These are phyloP conservation scores for Phytophthora parvispora DNA, from an alignment of 352 stramenopile genomes.

Conservation along the genomic window DNA sequence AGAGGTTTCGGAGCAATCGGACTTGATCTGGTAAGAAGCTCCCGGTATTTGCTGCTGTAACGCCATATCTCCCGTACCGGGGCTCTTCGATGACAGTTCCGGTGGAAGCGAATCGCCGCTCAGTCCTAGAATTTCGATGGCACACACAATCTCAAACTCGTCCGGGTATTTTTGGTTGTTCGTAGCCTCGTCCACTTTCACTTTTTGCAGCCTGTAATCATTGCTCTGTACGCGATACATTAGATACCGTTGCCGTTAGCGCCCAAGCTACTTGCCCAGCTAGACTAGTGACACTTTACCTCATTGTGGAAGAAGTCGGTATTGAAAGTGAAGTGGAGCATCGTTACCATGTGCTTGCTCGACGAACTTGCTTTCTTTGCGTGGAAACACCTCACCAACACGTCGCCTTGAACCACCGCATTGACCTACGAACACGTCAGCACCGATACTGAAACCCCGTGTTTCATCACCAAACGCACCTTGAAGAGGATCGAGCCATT, in stretches of 20 bases:
- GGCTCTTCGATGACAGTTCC: not conserved
- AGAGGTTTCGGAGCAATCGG: too few species aligned
- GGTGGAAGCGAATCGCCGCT: too few species aligned
- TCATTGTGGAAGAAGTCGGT: conserved; percentile 85
- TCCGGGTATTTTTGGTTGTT: conserved; percentile 62
- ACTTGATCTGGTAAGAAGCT: too few species aligned
- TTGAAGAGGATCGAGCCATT: conserved; percentile 68
- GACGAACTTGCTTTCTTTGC: conserved; percentile 78
- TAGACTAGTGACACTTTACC: conserved; percentile 38
- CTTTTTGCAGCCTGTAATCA: conserved; percentile 61
- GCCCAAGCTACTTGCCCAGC: not conserved
- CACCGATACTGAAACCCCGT: too few species aligned
- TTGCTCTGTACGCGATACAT: conserved; percentile 37
- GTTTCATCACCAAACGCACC: too few species aligned
- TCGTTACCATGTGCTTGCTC: conserved; percentile 84
- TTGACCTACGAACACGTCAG: conserved; percentile 56
- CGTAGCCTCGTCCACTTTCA: conserved; percentile 69
- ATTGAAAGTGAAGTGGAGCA: conserved; percentile 91
- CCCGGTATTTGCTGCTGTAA: not conserved
- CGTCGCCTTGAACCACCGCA: conserved; percentile 77
- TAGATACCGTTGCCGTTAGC: not conserved
- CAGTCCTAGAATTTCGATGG: not conserved
- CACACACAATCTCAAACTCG: conserved; percentile 35
- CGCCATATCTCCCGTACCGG: too few species aligned
- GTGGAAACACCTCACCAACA: conserved; percentile 79